phyloP scores from a whole-genome alignment of 2,329 filamentous ascomycete species.

The Arthrobotrys pseudoclavata region DNA sequence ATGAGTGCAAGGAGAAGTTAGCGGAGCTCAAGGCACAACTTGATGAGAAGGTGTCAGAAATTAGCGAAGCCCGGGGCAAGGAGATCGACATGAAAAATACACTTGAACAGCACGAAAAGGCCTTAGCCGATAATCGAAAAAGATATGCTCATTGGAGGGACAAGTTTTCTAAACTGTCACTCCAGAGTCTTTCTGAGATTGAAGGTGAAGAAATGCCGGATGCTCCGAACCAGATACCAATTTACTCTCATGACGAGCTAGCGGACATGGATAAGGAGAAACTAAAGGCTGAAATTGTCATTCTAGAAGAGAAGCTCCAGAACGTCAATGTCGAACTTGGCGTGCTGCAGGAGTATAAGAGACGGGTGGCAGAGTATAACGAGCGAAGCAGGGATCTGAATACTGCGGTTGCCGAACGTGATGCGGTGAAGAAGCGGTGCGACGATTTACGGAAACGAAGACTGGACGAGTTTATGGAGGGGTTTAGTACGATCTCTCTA shows the following conservation, averaged over 20 bases:
- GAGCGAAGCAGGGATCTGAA: constrained; percentile 86
- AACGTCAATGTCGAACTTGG: constrained; percentile 89
- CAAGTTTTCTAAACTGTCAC: constrained; percentile 83
- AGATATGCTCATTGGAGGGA: constrained; percentile 88
- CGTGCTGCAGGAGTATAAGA: constrained; percentile 89
- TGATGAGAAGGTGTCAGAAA: constrained; percentile 84
- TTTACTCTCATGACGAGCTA: constrained; percentile 80
- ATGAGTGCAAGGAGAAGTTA: constrained; percentile 84
- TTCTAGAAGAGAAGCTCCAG: constrained; percentile 80
- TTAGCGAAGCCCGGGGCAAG: constrained; percentile 87
- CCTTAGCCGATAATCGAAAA: constrained; percentile 86
- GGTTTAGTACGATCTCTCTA: constrained; percentile 92
- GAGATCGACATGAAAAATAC: constrained; percentile 99
- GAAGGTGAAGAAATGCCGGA: constrained; percentile 61
- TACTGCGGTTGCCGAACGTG: constrained; percentile 80
- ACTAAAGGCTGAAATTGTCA: constrained; percentile 75
- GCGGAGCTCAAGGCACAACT: constrained; percentile 84
- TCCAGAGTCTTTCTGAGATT: constrained; percentile 84
- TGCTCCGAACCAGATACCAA: constrained; percentile 74
- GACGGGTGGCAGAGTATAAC: constrained; percentile 84
- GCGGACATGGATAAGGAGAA: constrained; percentile 75
- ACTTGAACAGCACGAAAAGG: constrained; percentile 95
- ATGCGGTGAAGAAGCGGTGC: constrained; percentile 89
- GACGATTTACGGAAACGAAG: constrained; percentile 91
- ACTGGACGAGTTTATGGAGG: constrained; percentile 97